These are phyloP conservation scores for Panaeolus cyanescens DNA, from an alignment of 768 basidiomycete species.

Conservation along the genomic window DNA sequence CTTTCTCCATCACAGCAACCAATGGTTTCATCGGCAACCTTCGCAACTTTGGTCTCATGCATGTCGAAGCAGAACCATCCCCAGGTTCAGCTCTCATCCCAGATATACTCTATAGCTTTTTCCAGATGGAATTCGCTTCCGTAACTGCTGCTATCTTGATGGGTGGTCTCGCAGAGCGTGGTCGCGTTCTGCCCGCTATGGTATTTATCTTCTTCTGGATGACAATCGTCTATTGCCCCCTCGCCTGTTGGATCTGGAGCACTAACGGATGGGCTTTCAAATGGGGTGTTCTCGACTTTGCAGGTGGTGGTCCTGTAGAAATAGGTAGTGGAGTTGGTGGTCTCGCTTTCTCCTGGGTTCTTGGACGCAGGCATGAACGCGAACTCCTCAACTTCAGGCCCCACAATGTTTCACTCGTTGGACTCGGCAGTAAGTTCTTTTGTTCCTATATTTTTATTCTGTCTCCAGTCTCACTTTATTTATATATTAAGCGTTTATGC, in stretches of 20 bases:
- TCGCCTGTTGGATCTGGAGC: constrained; percentile 87
- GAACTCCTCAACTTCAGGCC: constrained; percentile 82
- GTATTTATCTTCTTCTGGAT: constrained; percentile 83
- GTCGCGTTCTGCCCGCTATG: constrained; percentile 80
- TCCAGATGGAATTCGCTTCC: constrained; percentile 85
- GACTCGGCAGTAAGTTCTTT: constrained; percentile 60
- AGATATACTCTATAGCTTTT: constrained; percentile 81
- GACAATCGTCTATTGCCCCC: constrained; percentile 85
- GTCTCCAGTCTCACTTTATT: neutral
- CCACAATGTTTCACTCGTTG: constrained; percentile 84
- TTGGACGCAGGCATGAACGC: constrained; percentile 77
- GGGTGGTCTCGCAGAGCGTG: constrained; percentile 86
- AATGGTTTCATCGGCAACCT: constrained; percentile 83
- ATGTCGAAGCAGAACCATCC: constrained; percentile 71
- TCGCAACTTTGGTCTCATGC: constrained; percentile 71
- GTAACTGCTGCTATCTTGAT: constrained; percentile 78
- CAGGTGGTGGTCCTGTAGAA: constrained; percentile 87
- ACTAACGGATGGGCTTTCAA: constrained; percentile 81
- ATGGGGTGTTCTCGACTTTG: constrained; percentile 87
- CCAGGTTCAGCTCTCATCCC: constrained; percentile 84
- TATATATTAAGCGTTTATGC: constrained; percentile 54
- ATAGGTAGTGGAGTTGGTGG: constrained; percentile 85
- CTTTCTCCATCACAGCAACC: constrained; percentile 77
- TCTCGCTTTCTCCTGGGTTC: constrained; percentile 83
- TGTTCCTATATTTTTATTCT: neutral